phyloP scores from a whole-genome alignment of 2,329 filamentous ascomycete genomes.

The Scleromitrula shiraiana region DNA sequence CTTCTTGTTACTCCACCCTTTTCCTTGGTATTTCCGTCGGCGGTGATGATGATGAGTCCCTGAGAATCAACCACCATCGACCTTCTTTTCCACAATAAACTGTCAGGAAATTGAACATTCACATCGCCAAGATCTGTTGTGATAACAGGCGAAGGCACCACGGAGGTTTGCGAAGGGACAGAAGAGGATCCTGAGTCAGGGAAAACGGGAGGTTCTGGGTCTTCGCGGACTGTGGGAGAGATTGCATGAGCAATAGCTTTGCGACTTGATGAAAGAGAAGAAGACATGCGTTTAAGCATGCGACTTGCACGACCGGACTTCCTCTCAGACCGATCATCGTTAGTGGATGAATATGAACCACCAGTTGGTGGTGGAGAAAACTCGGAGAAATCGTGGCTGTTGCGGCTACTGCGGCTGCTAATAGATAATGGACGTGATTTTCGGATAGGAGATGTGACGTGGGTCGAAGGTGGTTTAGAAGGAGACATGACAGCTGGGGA shows the following conservation, averaged over 20 bases:
- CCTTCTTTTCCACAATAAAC: conserved; percentile 90
- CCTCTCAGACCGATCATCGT: conserved; percentile 45
- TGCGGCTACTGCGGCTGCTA: conserved; percentile 42
- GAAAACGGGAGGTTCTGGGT: conserved; percentile 26
- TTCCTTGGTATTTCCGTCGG: conserved; percentile 29
- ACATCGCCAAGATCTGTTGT: conserved; percentile 56
- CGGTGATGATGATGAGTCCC: conserved; percentile 72
- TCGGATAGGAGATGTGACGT: conserved; percentile 33
- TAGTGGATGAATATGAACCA: conserved; percentile 33
- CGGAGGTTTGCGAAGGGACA: conserved; percentile 15
- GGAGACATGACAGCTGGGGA: conserved; percentile 34
- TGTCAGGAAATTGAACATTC: conserved; percentile 96
- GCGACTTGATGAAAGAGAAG: conserved; percentile 40
- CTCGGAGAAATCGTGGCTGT: conserved; percentile 15
- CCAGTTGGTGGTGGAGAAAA: conserved; percentile 33
- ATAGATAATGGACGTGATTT: conserved; percentile 56
- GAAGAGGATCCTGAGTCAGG: conserved; percentile 9
- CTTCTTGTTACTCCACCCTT: conserved; percentile 58
- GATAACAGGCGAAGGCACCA: conserved; percentile 29
- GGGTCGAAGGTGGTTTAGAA: conserved; percentile 38
- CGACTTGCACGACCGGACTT: conserved; percentile 37
- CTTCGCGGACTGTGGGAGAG: conserved; percentile 31
- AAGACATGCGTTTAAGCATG: conserved; percentile 60
- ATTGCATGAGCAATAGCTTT: conserved; percentile 29
- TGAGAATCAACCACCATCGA: conserved; percentile 77